These are phyloP conservation scores for Cladorrhinum sp. DNA, from an alignment of 2,329 filamentous ascomycete genomes.

Conservation along the genomic window DNA sequence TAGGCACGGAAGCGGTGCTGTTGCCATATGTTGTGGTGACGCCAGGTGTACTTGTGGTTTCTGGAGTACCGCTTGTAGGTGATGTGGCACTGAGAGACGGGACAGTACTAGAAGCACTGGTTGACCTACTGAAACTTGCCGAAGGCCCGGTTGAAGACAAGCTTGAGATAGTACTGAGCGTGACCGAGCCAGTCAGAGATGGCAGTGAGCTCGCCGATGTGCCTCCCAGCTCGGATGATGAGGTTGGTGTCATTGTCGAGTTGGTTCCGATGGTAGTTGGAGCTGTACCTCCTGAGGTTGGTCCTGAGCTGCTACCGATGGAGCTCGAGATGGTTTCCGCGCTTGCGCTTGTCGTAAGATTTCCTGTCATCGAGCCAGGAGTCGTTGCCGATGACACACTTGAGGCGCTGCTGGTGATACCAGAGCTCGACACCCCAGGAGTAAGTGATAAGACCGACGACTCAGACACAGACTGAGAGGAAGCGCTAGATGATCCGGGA, in stretches of 20 bases:
- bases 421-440: background rate
- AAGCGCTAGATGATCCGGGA: background rate
- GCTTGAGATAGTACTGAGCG: background rate
- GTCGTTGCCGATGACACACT: background rate
- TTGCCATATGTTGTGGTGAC: constrained; percentile 3
- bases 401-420: background rate
- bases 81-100: background rate
- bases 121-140: background rate
- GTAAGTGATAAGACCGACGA: background rate
- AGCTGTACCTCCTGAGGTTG: background rate
- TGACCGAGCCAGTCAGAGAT: constrained; percentile 3
- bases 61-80: background rate
- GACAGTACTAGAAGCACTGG: background rate
- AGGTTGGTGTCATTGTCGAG: background rate
- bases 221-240: background rate
- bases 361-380: background rate
- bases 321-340: too few species aligned
- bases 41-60: too few species aligned
- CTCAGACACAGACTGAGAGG: background rate
- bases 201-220: background rate
- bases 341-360: background rate
- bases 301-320: too few species aligned
- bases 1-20: background rate
- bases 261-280: background rate
- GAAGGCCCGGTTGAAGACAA: background rate